These are phyloP conservation scores for Tylopilus sp. DNA, from an alignment of 1,284 basidiomycete genomes.

Conservation along the genomic window DNA sequence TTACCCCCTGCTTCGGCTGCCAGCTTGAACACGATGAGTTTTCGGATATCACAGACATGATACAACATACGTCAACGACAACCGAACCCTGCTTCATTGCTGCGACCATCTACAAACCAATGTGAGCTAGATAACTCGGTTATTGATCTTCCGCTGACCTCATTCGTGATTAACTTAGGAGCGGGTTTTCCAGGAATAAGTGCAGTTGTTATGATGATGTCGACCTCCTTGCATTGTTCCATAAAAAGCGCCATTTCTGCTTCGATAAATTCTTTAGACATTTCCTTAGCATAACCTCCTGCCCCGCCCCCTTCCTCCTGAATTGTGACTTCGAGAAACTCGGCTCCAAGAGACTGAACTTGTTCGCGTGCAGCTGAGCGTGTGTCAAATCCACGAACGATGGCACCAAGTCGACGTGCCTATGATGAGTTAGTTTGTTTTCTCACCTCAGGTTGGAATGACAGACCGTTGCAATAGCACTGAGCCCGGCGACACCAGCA, in stretches of 20 bases:
- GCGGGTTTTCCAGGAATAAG: constrained; percentile 82
- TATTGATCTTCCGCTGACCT: constrained; percentile 35
- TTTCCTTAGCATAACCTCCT: constrained; percentile 86
- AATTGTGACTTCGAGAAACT: constrained; percentile 77
- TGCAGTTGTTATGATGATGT: constrained; percentile 83
- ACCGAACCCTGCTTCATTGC: constrained; percentile 88
- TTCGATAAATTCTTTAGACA: constrained; percentile 86
- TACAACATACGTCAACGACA: constrained; percentile 60
- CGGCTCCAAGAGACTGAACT: constrained; percentile 82
- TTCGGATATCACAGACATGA: background rate
- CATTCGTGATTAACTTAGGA: constrained; percentile 76
- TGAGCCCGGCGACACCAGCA: constrained; percentile 82
- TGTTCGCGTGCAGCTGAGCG: constrained; percentile 81
- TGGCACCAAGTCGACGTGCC: constrained; percentile 79
- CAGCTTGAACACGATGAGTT: constrained; percentile 37
- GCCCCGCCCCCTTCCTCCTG: constrained; percentile 77
- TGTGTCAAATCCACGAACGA: constrained; percentile 84
- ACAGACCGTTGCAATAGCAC: constrained; percentile 77
- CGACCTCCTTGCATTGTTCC: constrained; percentile 83
- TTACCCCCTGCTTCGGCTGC: constrained; percentile 85
- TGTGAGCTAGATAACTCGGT: constrained; percentile 9
- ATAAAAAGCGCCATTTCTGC: constrained; percentile 87
- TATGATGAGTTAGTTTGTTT: constrained; percentile 28
- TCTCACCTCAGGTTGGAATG: background rate
- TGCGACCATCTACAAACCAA: constrained; percentile 59